Evolutionary conservation across 2,329 filamentous ascomycete genomes (phyloP).

Genomic region (Ilyonectria robusta): DNA sequence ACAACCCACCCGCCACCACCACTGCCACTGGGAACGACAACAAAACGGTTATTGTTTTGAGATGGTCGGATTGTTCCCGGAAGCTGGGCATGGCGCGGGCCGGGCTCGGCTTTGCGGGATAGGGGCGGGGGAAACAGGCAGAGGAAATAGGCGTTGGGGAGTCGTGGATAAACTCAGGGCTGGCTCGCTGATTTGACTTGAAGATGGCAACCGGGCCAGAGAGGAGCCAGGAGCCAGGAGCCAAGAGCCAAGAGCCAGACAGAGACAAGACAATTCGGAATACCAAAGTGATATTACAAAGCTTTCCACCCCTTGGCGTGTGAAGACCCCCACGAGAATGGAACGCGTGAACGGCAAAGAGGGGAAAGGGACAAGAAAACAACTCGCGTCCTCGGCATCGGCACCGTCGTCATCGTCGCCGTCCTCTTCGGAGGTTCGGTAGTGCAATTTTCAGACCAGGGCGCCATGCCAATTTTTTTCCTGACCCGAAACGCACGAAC

Average conservation of each 20-base stretch:
- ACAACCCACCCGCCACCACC: neutral
- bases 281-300: constrained; percentile 22
- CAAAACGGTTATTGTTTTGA: too few relatives aligned
- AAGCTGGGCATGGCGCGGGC: constrained; percentile 6
- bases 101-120: constrained; percentile 5
- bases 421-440: constrained; percentile 10
- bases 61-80: constrained; percentile 1
- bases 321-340: constrained; percentile 12
- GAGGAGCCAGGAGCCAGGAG: constrained; percentile 7
- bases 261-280: constrained; percentile 24
- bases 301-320: constrained; percentile 15
- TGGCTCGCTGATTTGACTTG: constrained; percentile 11
- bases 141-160: constrained; percentile 27
- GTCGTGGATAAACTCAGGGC: constrained; percentile 22
- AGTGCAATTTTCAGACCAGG: constrained; percentile 4
- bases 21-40: neutral
- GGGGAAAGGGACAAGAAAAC: constrained; percentile 10
- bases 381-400: constrained; percentile 11
- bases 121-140: constrained; percentile 17
- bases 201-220: constrained; percentile 14
- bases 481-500: constrained; percentile 1
- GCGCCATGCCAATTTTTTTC: neutral
- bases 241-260: neutral
- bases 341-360: constrained; percentile 21
- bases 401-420: neutral